A percentile compares a stretch with the other conserved stretches of the same genome.
These are phyloP conservation scores for Yarrowia yakushimensis DNA, from an alignment of 805 yeast genomes.

Conservation along the genomic window DNA sequence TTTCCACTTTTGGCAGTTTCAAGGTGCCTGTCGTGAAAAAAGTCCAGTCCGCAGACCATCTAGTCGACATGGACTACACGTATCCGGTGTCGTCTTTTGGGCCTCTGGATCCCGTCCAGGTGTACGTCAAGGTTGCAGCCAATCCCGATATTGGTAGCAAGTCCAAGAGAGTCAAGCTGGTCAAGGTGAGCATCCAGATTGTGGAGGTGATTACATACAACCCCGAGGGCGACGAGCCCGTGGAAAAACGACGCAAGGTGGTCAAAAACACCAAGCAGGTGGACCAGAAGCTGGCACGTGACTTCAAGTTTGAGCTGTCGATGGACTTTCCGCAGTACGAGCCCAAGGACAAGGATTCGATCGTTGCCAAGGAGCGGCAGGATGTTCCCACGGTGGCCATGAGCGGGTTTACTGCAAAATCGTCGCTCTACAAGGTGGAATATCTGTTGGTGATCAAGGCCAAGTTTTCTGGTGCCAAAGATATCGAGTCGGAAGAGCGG, in stretches of 20 bases:
- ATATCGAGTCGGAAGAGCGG: conserved; percentile 38
- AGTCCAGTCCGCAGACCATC: conserved; percentile 38
- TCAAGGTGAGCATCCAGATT: conserved; percentile 38
- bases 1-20: conserved; percentile 41
- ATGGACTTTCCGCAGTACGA: conserved; percentile 35
- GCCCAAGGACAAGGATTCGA: conserved; percentile 31
- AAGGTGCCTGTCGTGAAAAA: conserved; percentile 34
- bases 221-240: conserved; percentile 36
- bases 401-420: conserved; percentile 38
- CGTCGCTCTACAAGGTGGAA: conserved; percentile 38
- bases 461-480: conserved; percentile 40
- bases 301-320: conserved; percentile 31
- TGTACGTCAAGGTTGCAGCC: conserved; percentile 36
- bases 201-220: conserved; percentile 39
- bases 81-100: conserved; percentile 41
- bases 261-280: conserved; percentile 34
- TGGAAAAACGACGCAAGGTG: conserved; percentile 36
- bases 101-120: conserved; percentile 39
- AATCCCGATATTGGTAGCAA: conserved; percentile 40
- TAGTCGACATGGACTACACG: conserved; percentile 37
- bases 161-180: conserved; percentile 40
- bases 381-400: conserved; percentile 39
- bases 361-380: conserved; percentile 37
- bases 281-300: conserved; percentile 33
- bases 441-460: conserved; percentile 38